phyloP scores from a whole-genome alignment of 208 protist genomes.

The Naegleria lovaniensis region DNA sequence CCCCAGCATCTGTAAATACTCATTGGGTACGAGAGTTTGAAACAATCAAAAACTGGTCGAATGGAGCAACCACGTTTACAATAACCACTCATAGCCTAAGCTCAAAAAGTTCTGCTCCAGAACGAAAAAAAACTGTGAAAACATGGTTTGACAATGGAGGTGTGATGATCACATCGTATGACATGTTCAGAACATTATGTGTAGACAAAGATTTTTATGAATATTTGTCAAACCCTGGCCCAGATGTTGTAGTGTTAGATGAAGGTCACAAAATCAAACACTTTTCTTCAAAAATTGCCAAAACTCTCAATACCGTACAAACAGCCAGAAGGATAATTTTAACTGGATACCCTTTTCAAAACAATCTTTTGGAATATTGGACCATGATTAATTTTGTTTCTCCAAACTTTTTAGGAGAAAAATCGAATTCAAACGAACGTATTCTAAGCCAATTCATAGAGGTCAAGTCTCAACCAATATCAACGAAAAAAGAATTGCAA shows the following conservation, averaged over 20 bases:
- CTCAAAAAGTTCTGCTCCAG: not conserved
- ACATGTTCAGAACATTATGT: conserved; percentile 45
- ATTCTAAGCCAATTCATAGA: not conserved
- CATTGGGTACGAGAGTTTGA: conserved; percentile 12
- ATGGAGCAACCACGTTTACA: not conserved
- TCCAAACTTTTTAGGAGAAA: not conserved
- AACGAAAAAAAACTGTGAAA: not conserved
- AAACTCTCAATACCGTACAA: conserved; percentile 82
- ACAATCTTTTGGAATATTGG: conserved; percentile 29
- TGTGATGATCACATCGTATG: conserved; percentile 86
- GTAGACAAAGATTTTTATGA: not conserved
- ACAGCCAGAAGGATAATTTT: conserved; percentile 87
- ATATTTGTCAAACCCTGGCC: not conserved
- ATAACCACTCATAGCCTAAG: not conserved
- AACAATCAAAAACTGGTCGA: not conserved
- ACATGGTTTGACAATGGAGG: conserved; percentile 29
- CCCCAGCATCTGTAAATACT: not conserved
- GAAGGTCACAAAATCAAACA: conserved; percentile 95
- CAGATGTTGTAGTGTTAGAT: conserved; percentile 78
- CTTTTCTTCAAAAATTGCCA: conserved; percentile 79
- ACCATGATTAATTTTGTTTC: conserved; percentile 28
- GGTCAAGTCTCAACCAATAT: not conserved
- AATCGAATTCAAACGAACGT: not conserved
- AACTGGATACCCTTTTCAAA: conserved; percentile 40
- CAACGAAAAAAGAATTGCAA: not conserved